Percentiles rank a stretch among this genome's conserved stretches.
Conservation (phyloP, 805 yeast species). For the Soucietia sequanensis region DNA sequence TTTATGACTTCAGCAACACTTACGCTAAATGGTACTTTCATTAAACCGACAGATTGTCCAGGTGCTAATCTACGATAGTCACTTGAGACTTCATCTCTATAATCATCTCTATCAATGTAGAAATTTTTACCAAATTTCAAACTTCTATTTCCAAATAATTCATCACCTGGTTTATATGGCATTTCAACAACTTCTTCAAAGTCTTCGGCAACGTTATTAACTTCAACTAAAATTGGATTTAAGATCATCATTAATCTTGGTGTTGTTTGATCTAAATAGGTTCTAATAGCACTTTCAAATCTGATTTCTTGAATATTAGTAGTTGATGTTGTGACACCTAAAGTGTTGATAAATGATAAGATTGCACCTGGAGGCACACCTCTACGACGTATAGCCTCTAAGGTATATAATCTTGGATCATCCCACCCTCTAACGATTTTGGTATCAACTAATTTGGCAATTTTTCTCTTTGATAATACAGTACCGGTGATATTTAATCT, state of each 20-base stretch:
- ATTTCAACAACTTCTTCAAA: conserved; percentile 67
- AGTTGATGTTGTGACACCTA: conserved; percentile 94
- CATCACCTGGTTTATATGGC: conserved; percentile 86
- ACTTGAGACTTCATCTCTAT: conserved; percentile 56
- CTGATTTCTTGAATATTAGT: conserved; percentile 88
- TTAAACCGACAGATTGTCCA: conserved; percentile 89
- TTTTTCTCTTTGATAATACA: conserved; percentile 90
- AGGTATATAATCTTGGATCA: conserved; percentile 93
- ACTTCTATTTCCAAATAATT: conserved; percentile 57
- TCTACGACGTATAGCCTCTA: conserved; percentile 92
- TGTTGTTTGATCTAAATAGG: conserved; percentile 82
- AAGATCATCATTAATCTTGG: conserved; percentile 93
- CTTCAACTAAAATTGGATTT: conserved; percentile 79
- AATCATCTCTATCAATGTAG: conserved; percentile 88
- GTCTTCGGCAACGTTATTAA: conserved; percentile 79
- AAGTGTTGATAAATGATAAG: conserved; percentile 84
- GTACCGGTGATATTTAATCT: conserved; percentile 94
- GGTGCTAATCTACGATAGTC: conserved; percentile 95
- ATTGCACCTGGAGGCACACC: conserved; percentile 99
- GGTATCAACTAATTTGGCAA: conserved; percentile 85
- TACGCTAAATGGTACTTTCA: conserved; percentile 85
- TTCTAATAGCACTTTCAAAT: conserved; percentile 86
- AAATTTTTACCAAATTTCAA: conserved; percentile 75
- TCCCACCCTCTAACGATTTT: conserved; percentile 93
- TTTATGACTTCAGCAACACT: conserved; percentile 67